Conservation (phyloP, 2,329 filamentous ascomycete species). For the Fusarium udum region DNA sequence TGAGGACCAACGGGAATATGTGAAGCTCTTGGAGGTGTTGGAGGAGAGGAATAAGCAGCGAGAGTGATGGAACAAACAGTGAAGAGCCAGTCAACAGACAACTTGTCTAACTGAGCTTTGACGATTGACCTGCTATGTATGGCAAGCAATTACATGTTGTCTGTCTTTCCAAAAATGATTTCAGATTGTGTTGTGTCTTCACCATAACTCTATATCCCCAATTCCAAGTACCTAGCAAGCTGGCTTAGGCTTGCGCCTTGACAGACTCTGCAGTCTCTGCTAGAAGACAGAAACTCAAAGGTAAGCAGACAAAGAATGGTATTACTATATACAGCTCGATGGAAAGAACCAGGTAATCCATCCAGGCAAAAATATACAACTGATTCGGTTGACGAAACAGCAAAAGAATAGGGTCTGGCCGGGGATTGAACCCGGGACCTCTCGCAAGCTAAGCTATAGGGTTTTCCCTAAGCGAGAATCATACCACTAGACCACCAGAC, state of each 20-base stretch:
- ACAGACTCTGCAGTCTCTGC: too few species aligned
- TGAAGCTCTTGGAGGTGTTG: background rate
- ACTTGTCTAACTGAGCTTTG: accelerated
- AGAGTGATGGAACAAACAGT: accelerated
- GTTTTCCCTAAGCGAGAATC: conserved; percentile 74
- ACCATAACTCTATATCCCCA: accelerated
- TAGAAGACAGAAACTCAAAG: too few species aligned
- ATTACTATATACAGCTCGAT: too few species aligned
- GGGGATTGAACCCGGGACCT: conserved; percentile 59
- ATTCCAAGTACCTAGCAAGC: background rate
- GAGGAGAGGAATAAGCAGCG: background rate
- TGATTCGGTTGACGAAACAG: too few species aligned
- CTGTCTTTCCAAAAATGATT: accelerated
- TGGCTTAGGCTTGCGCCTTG: accelerated
- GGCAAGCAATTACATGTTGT: accelerated
- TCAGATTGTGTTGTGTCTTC: accelerated
- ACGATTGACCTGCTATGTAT: accelerated
- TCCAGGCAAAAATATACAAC: too few species aligned
- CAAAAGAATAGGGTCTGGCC: conserved; percentile 53
- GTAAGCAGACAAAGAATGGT: too few species aligned
- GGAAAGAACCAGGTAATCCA: too few species aligned
- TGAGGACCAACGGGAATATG: background rate
- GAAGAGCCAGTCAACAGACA: background rate
- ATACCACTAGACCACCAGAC: conserved; percentile 73
- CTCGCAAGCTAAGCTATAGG: conserved; percentile 52